Evolutionary conservation across 768 basidiomycete genomes (phyloP).

Genomic region (Suillus sp.): DNA sequence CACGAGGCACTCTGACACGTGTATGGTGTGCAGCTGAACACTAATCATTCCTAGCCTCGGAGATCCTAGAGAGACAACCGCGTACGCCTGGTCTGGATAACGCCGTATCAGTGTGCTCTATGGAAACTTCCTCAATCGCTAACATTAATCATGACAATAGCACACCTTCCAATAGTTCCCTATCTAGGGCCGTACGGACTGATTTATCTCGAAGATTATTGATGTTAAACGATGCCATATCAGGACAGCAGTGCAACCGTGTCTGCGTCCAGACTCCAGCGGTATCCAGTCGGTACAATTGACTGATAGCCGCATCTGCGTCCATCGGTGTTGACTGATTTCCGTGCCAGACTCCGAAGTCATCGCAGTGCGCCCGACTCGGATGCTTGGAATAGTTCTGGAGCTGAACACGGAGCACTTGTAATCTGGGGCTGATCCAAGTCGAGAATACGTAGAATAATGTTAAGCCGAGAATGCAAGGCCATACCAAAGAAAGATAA

Average conservation of each 20-base stretch:
- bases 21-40: background rate
- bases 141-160: constrained; percentile 4
- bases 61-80: background rate
- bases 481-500: background rate
- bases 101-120: background rate
- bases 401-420: background rate
- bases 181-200: constrained; percentile 3
- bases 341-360: constrained; percentile 1
- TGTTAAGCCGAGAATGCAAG: background rate
- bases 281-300: background rate
- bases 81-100: background rate
- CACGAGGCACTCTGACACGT: background rate
- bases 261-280: constrained; percentile 1
- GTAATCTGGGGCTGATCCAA: background rate
- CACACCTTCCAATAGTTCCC: background rate
- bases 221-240: constrained; percentile 11
- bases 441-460: background rate
- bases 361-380: background rate
- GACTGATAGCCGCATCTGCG: background rate
- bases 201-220: constrained; percentile 27
- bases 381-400: background rate
- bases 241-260: background rate
- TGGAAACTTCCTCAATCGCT: background rate
- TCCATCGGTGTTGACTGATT: background rate
- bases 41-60: background rate